Evolutionary conservation across 768 basidiomycete genomes (phyloP).

Genomic region (Termitomyces sp.): DNA sequence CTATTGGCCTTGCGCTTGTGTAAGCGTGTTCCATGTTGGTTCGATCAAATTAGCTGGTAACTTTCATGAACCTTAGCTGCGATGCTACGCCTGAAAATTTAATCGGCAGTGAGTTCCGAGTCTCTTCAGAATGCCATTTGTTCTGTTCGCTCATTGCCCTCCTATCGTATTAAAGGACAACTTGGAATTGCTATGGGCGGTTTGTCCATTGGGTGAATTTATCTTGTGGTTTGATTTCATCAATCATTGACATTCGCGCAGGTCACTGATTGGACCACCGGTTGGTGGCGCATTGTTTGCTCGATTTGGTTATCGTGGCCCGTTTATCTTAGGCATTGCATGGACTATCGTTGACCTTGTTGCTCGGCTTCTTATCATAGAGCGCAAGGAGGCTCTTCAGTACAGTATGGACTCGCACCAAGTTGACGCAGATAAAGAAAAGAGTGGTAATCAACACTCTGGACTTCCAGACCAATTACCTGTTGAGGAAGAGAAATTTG

Average conservation of each 20-base stretch:
- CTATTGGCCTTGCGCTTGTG: slow-evolving; percentile 59
- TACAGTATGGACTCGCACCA: slow-evolving; percentile 43
- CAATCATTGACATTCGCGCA: slow-evolving; percentile 16
- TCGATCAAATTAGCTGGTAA: too few relatives aligned
- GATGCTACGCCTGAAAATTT: slow-evolving; percentile 48
- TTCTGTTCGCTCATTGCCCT: neutral
- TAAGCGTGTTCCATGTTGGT: slow-evolving; percentile 17
- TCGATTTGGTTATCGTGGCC: slow-evolving; percentile 56
- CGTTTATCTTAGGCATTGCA: slow-evolving; percentile 51
- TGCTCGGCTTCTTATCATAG: slow-evolving; percentile 53
- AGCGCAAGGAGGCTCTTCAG: slow-evolving; percentile 44
- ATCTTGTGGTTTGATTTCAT: neutral
- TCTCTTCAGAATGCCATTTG: neutral
- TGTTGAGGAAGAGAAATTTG: neutral
- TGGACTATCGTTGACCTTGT: slow-evolving; percentile 46
- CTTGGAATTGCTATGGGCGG: slow-evolving; percentile 60
- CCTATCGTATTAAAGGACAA: slow-evolving; percentile 35
- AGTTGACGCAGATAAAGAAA: neutral
- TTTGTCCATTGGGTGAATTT: slow-evolving; percentile 45
- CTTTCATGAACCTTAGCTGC: slow-evolving; percentile 31
- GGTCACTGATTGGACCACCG: slow-evolving; percentile 54
- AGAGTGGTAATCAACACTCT: neutral
- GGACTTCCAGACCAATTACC: neutral
- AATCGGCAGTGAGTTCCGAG: slow-evolving; percentile 46
- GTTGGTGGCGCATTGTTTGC: slow-evolving; percentile 51